Evolutionary conservation across 2,329 filamentous ascomycete species (phyloP).

Genomic region (Penicillium paneum): DNA sequence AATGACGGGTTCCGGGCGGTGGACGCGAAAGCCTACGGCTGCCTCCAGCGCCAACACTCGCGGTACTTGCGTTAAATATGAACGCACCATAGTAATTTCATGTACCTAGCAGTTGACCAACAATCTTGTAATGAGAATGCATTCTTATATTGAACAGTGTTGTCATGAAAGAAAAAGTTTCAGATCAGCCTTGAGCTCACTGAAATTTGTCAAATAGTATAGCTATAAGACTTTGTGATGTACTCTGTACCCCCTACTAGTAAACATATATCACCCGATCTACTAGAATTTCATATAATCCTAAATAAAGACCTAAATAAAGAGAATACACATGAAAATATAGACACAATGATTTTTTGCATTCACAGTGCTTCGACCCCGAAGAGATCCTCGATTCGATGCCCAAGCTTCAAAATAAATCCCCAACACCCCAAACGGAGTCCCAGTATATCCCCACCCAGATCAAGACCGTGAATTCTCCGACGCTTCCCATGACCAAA

Average conservation of each 20-base stretch:
- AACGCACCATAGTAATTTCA: background rate
- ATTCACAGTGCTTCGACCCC: constrained; percentile 32
- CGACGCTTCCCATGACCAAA: constrained; percentile 38
- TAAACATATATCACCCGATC: background rate
- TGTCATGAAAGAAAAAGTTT: background rate
- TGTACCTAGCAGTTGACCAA: background rate
- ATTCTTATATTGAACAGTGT: background rate
- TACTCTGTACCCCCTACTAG: background rate
- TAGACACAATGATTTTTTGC: constrained; percentile 33
- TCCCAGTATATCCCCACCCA: constrained; percentile 40
- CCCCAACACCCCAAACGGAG: constrained; percentile 41
- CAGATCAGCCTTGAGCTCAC: background rate
- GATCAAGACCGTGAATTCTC: constrained; percentile 41
- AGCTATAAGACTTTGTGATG: background rate
- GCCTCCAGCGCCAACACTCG: constrained; percentile 13
- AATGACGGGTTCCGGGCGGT: constrained; percentile 28
- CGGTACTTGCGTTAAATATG: constrained; percentile 6
- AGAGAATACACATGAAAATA: constrained; percentile 6
- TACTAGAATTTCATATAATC: background rate
- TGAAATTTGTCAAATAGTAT: too few species aligned
- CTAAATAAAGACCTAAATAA: background rate
- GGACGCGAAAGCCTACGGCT: constrained; percentile 26
- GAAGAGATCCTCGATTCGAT: constrained; percentile 23
- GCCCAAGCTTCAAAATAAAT: constrained; percentile 37
- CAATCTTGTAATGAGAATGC: too few species aligned